Evolutionary conservation across 495 filamentous ascomycete species (phyloP).

Genomic region (Neurospora discreta): DNA sequence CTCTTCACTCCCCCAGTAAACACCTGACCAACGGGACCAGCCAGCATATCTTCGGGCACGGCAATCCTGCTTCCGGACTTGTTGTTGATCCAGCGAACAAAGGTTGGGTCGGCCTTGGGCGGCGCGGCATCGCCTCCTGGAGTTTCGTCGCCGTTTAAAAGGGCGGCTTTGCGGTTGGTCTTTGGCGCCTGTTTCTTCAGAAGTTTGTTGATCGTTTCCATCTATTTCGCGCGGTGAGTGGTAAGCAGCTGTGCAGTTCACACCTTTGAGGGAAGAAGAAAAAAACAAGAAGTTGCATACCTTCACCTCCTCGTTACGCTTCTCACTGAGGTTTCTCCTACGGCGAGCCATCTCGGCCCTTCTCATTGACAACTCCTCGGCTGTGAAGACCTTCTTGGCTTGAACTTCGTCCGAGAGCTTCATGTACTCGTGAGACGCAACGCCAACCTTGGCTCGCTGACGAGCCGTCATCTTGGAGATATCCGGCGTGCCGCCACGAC

Average conservation of each 20-base stretch:
- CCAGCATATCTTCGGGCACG: conserved; percentile 77
- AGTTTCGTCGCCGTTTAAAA: conserved; percentile 40
- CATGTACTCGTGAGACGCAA: conserved; percentile 44
- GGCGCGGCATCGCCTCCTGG: conserved; percentile 27
- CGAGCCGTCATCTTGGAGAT: conserved; percentile 78
- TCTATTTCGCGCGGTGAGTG: conserved; percentile 34
- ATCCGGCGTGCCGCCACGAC: conserved; percentile 52
- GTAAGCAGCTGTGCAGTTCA: background rate
- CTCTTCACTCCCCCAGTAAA: conserved; percentile 32
- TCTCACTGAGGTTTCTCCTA: conserved; percentile 92
- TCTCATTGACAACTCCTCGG: conserved; percentile 90
- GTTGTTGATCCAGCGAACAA: conserved; percentile 70
- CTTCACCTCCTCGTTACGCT: conserved; percentile 98
- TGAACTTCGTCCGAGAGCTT: conserved; percentile 89
- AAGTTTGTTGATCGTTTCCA: conserved; percentile 97
- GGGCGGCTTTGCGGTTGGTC: conserved; percentile 42
- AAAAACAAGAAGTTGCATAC: conserved; percentile 29
- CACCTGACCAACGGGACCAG: conserved; percentile 51
- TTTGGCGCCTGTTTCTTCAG: conserved; percentile 94
- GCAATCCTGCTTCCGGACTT: conserved; percentile 54
- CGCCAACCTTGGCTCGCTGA: conserved; percentile 64
- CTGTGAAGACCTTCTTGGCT: conserved; percentile 84
- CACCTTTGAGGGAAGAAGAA: background rate
- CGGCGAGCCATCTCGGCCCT: conserved; percentile 92
- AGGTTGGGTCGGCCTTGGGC: conserved; percentile 51